Evolutionary conservation across 306 rosid genomes (phyloP).

Genomic region (Canavalia ensiformis): DNA sequence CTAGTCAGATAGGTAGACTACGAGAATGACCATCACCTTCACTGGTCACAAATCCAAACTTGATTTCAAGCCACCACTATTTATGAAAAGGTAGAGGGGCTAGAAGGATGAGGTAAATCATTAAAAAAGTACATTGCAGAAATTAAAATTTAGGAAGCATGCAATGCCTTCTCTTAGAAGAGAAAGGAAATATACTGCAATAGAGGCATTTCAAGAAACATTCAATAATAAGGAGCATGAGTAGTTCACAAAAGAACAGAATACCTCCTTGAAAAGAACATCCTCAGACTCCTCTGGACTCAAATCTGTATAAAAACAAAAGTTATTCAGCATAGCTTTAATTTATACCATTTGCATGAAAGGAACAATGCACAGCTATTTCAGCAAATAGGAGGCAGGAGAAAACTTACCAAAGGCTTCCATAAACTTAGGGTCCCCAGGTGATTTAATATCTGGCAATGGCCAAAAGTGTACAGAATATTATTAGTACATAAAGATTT

Average conservation of each 20-base stretch:
- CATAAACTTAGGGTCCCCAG: conserved; percentile 87
- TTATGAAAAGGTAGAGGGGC: conserved; percentile 20
- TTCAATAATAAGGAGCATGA: conserved; percentile 24
- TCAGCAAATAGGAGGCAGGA: conserved; percentile 37
- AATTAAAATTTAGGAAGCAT: conserved; percentile 21
- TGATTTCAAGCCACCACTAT: conserved; percentile 33
- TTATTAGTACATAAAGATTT: conserved; percentile 29
- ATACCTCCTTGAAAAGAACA: conserved; percentile 97
- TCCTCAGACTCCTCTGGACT: conserved; percentile 98
- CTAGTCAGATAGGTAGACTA: conserved; percentile 1
- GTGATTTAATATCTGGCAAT: conserved; percentile 85
- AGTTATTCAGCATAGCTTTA: conserved; percentile 43
- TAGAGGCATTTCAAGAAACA: conserved; percentile 33
- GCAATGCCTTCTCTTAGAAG: conserved; percentile 16
- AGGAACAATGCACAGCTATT: conserved; percentile 18
- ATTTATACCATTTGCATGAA: conserved; percentile 39
- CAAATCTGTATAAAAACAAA: conserved; percentile 68
- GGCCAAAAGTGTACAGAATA: conserved; percentile 39
- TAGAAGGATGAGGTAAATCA: conserved; percentile 33
- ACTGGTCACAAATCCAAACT: conserved; percentile 29
- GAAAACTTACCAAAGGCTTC: conserved; percentile 89
- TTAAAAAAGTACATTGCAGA: conserved; percentile 9
- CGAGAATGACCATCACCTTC: conserved; percentile 35
- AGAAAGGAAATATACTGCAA: conserved; percentile 26
- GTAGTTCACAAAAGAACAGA: conserved; percentile 45